Percentiles rank a stretch among this genome's conserved stretches.
Evolutionary conservation across 306 rosid species (phyloP).

Genomic region (Abrus pulchellus): DNA sequence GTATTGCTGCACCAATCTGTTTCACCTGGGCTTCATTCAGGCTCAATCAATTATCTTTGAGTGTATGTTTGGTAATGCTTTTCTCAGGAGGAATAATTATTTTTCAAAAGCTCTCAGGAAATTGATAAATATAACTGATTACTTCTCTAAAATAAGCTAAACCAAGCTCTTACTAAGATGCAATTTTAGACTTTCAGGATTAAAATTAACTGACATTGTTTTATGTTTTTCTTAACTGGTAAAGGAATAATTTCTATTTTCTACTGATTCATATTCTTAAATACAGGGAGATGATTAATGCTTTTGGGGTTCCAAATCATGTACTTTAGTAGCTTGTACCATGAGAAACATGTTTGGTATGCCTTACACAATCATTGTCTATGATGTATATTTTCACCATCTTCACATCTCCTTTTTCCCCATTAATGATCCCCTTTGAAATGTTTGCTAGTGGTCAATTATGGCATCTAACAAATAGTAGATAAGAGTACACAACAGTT

Average conservation of each 20-base stretch:
- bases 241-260: background rate
- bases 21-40: conserved; percentile 7
- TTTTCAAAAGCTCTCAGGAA: too few relatives aligned
- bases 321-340: background rate
- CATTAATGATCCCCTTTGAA: background rate
- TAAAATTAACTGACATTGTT: background rate
- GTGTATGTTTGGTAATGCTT: background rate
- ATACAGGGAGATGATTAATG: conserved; percentile 19
- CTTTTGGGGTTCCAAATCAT: conserved; percentile 3
- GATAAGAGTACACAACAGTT: background rate
- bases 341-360: background rate
- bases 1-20: conserved; percentile 4
- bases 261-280: background rate
- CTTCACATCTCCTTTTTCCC: background rate
- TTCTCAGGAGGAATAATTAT: background rate
- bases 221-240: background rate
- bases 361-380: background rate
- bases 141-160: background rate
- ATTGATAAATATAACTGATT: too few relatives aligned
- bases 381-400: conserved; percentile 3
- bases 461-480: background rate
- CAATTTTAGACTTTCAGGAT: background rate
- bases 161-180: background rate
- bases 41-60: background rate
- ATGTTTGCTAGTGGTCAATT: background rate